phyloP scores from a whole-genome alignment of 352 stramenopile species.

The Pythium guiyangense region DNA sequence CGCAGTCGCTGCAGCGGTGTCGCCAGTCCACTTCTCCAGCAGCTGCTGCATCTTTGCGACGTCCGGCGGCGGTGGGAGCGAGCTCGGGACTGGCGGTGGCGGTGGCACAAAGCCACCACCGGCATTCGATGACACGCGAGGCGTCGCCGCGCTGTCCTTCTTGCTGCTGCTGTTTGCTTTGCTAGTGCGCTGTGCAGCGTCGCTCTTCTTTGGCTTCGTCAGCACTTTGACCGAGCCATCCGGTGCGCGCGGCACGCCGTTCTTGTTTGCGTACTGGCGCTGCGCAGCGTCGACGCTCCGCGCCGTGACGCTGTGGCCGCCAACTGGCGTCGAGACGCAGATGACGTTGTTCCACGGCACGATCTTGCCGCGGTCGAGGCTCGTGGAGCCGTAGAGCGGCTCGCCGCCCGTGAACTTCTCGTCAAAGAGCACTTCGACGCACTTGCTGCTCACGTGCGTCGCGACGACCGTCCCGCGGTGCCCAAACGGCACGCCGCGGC shows the following conservation, averaged over 20 bases:
- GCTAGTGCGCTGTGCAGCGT: too few relatives aligned
- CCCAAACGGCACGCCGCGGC: slow-evolving; percentile 95
- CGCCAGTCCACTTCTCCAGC: slow-evolving; percentile 55
- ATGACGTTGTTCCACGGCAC: slow-evolving; percentile 91
- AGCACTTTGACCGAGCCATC: slow-evolving; percentile 10
- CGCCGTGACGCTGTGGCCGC: neutral
- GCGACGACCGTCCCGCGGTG: slow-evolving; percentile 96
- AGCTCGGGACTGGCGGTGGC: slow-evolving; percentile 10
- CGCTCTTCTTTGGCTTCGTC: slow-evolving; percentile 2
- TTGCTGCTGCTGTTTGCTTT: neutral
- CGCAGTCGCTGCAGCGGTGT: slow-evolving; percentile 18
- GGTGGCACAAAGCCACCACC: neutral
- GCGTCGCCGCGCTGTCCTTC: neutral
- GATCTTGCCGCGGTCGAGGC: slow-evolving; percentile 94
- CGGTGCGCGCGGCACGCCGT: slow-evolving; percentile 8
- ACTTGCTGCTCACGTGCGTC: slow-evolving; percentile 94
- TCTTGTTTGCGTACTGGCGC: slow-evolving; percentile 10
- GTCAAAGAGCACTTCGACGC: slow-evolving; percentile 97
- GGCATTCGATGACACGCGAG: slow-evolving; percentile 8
- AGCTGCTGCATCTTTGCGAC: slow-evolving; percentile 45
- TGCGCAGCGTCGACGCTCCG: slow-evolving; percentile 6
- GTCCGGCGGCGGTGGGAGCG: slow-evolving; percentile 4
- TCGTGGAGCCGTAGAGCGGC: slow-evolving; percentile 93
- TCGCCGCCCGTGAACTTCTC: slow-evolving; percentile 96
- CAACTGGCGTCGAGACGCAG: slow-evolving; percentile 49